These are phyloP conservation scores for Tylopilus plumbeoviolaceoides DNA, from an alignment of 768 basidiomycete genomes.

Conservation along the genomic window DNA sequence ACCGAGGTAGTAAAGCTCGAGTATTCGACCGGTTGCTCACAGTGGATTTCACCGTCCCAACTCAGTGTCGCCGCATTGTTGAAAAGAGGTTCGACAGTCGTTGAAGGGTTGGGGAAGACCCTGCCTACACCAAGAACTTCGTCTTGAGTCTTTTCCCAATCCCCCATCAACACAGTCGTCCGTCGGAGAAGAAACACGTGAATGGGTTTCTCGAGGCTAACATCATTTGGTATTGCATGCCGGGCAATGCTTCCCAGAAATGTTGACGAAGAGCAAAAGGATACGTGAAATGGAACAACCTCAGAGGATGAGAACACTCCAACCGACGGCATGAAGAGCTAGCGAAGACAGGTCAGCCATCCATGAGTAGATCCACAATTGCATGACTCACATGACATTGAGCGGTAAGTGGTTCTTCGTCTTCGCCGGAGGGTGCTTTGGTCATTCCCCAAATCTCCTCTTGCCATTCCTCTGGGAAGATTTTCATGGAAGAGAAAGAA, in stretches of 20 bases:
- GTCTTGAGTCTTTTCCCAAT: slow-evolving; percentile 12
- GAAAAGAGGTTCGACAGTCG: slow-evolving; percentile 32
- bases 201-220: slow-evolving; percentile 27
- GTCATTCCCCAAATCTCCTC: slow-evolving; percentile 31
- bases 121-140: slow-evolving; percentile 46
- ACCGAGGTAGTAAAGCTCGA: slow-evolving; percentile 49
- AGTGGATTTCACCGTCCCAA: slow-evolving; percentile 57
- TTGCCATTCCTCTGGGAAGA: slow-evolving; percentile 31
- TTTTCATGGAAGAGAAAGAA: slow-evolving; percentile 24
- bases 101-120: slow-evolving; percentile 33
- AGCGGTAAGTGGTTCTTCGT: slow-evolving; percentile 14
- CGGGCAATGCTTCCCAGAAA: slow-evolving; percentile 24
- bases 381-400: slow-evolving; percentile 28
- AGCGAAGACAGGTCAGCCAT: slow-evolving; percentile 1
- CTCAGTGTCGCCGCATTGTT: slow-evolving; percentile 41
- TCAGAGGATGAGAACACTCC: slow-evolving; percentile 56
- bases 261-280: slow-evolving; percentile 47
- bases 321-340: slow-evolving; percentile 62
- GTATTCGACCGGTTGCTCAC: slow-evolving; percentile 35
- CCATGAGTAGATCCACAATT: not conserved
- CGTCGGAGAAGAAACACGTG: slow-evolving; percentile 58
- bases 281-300: slow-evolving; percentile 62
- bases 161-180: slow-evolving; percentile 36
- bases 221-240: slow-evolving; percentile 5
- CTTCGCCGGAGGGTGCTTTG: slow-evolving; percentile 4